A percentile compares a stretch with the other conserved stretches of the same genome.
phyloP scores from a whole-genome alignment of 371 early-diverging fungal genomes.

The Apophysomyces variabilis region DNA sequence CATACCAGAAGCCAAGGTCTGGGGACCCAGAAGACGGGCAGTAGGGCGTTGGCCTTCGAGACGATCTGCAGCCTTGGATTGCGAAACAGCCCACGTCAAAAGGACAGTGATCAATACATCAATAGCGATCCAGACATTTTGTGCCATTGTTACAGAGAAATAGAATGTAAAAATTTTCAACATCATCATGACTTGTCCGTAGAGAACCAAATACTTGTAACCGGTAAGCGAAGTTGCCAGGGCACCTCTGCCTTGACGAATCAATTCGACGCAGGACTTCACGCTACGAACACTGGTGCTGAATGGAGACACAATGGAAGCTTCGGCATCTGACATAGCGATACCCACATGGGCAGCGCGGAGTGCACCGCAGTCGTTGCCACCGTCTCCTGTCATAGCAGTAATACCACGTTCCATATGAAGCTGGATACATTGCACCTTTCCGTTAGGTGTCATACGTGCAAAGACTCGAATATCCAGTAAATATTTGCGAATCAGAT shows the following conservation, averaged over 20 bases:
- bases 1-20: constrained; percentile 70
- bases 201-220: constrained; percentile 76
- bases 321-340: constrained; percentile 86
- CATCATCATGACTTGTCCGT: constrained; percentile 78
- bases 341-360: constrained; percentile 92
- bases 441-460: constrained; percentile 79
- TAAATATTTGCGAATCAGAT: constrained; percentile 53
- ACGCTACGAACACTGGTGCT: constrained; percentile 71
- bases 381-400: constrained; percentile 96
- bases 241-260: constrained; percentile 77
- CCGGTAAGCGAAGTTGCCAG: constrained; percentile 77
- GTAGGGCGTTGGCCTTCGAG: constrained; percentile 71
- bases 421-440: constrained; percentile 72
- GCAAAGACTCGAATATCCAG: constrained; percentile 73
- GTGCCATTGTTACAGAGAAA: constrained; percentile 56
- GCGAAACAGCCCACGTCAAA: constrained; percentile 72
- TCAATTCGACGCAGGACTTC: constrained; percentile 72
- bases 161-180: constrained; percentile 67
- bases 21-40: constrained; percentile 75
- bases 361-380: constrained; percentile 95
- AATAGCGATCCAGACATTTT: constrained; percentile 69
- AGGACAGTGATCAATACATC: constrained; percentile 72
- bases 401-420: constrained; percentile 79
- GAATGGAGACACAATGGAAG: constrained; percentile 89
- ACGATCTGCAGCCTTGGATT: constrained; percentile 62